phyloP scores from a whole-genome alignment of 2,329 filamentous ascomycete species.

The Exophiala aquamarina region DNA sequence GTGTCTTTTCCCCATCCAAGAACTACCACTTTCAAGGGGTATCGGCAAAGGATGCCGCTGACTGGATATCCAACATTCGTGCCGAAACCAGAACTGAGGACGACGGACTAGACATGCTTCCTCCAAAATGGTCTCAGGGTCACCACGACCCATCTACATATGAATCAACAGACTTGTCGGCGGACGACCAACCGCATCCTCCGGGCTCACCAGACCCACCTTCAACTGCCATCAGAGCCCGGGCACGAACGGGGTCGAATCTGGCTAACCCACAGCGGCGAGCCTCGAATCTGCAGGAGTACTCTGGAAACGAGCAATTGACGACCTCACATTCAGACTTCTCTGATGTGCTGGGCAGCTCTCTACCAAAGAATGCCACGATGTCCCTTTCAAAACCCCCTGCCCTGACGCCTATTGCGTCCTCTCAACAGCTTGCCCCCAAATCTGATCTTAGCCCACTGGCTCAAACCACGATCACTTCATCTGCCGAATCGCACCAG shows the following conservation, averaged over 20 bases:
- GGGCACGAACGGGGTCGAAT: constrained; percentile 15
- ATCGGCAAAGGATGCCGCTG: constrained; percentile 71
- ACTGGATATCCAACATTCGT: constrained; percentile 84
- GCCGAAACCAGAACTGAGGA: constrained; percentile 80
- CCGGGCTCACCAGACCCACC: constrained; percentile 37
- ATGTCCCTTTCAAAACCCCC: constrained; percentile 18
- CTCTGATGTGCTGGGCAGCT: constrained; percentile 59
- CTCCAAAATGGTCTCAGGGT: constrained; percentile 25
- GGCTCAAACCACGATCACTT: constrained; percentile 52
- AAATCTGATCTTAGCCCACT: constrained; percentile 45
- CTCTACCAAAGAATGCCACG: constrained; percentile 28
- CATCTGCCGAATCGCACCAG: constrained; percentile 35
- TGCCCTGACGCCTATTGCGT: constrained; percentile 32
- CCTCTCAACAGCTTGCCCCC: constrained; percentile 25
- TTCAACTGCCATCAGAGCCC: constrained; percentile 8
- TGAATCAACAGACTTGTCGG: constrained; percentile 42
- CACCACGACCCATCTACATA: constrained; percentile 36
- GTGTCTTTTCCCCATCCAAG: constrained; percentile 83
- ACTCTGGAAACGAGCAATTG: constrained; percentile 64
- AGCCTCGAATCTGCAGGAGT: constrained; percentile 48
- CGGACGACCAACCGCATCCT: constrained; percentile 35
- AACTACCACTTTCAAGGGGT: constrained; percentile 88
- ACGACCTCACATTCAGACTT: constrained; percentile 79
- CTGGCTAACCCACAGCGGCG: constrained; percentile 22
- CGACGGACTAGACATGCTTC: constrained; percentile 69